Percentiles rank a stretch among this genome's conserved stretches.
These are phyloP conservation scores for Amauroascus niger DNA, from an alignment of 2,329 filamentous ascomycete genomes.

Conservation along the genomic window DNA sequence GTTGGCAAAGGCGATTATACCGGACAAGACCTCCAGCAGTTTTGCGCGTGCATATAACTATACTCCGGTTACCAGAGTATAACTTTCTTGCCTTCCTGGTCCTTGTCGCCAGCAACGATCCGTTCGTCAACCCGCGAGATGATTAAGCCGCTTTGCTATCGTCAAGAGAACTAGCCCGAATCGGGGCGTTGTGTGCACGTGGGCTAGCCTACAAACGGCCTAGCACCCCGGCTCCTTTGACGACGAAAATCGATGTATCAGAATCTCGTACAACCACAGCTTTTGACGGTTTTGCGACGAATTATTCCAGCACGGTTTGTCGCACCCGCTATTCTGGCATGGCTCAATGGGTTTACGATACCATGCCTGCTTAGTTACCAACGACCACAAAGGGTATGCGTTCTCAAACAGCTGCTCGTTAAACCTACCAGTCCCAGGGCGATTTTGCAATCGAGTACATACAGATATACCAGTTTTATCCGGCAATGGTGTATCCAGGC, in stretches of 20 bases:
- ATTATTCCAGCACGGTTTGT: slow-evolving; percentile 1
- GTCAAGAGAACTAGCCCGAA: neutral
- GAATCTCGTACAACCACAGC: slow-evolving; percentile 7
- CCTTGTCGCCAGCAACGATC: neutral
- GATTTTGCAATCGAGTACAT: neutral
- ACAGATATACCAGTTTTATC: neutral
- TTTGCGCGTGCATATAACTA: neutral
- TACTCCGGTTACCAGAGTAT: neutral
- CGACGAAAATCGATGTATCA: slow-evolving; percentile 8
- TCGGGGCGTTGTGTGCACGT: neutral
- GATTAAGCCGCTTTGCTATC: slow-evolving; percentile 1
- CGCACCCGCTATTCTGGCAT: neutral
- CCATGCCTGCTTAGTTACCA: neutral
- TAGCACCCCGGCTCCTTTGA: neutral
- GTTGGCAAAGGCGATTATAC: neutral
- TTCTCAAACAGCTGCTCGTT: neutral
- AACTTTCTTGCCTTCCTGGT: neutral
- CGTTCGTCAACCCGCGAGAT: neutral
- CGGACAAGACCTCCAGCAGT: no score
- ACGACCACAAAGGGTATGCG: neutral
- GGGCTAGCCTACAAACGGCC: neutral
- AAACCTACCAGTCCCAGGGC: neutral
- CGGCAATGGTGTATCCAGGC: neutral
- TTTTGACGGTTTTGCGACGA: neutral
- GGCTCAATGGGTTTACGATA: neutral